Conservation (phyloP, 164 flowering plant species). For the Berberis thunbergii region DNA sequence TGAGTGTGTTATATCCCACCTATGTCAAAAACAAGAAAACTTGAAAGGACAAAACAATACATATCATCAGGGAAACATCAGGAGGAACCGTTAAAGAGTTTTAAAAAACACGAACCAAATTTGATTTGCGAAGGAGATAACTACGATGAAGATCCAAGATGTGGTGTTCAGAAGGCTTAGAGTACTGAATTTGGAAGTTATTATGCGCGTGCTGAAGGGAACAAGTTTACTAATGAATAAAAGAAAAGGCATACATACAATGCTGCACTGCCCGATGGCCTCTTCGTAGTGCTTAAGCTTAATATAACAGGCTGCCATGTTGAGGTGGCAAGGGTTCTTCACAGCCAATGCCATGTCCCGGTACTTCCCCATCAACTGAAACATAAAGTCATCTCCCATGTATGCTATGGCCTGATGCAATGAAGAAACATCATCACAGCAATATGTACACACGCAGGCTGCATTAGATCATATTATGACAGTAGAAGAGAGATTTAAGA, state of each 20-base stretch:
- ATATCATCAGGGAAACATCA: no score
- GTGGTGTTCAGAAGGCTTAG: no score
- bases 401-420: slow-evolving; percentile 76
- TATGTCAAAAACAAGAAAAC: no score
- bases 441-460: not conserved
- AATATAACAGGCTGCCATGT: slow-evolving; percentile 85
- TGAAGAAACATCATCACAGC: slow-evolving; percentile 7
- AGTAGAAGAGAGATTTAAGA: slow-evolving; percentile 3
- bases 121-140: no score
- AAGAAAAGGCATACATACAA: slow-evolving; percentile 25
- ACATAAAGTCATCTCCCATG: slow-evolving; percentile 95
- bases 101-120: no score
- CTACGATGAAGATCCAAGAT: no score
- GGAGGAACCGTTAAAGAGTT: no score
- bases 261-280: slow-evolving; percentile 79
- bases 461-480: not conserved
- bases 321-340: slow-evolving; percentile 94
- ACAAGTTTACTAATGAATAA: no score
- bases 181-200: no score
- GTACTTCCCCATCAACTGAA: slow-evolving; percentile 82
- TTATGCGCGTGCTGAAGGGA: no score
- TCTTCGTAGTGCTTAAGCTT: slow-evolving; percentile 85
- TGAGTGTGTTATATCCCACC: no score
- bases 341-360: slow-evolving; percentile 90
- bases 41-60: no score